Evolutionary conservation across 352 stramenopile species (phyloP).

Genomic region (Nothophytophthora sp.): DNA sequence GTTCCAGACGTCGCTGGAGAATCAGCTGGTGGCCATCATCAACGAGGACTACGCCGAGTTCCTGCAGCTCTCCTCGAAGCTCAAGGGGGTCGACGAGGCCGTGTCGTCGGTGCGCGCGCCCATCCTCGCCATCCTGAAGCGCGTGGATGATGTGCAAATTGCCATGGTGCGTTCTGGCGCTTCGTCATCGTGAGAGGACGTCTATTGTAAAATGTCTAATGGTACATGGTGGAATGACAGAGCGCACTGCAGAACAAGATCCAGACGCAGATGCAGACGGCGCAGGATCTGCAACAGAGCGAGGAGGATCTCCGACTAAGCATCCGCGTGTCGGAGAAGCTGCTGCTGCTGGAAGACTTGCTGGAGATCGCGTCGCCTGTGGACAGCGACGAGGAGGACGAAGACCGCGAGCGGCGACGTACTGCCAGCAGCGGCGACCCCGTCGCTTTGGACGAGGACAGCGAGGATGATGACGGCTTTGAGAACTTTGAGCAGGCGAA

Average conservation of each 20-base stretch:
- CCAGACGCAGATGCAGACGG: constrained; percentile 45
- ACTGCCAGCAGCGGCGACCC: background rate
- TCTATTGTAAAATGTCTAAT: no score
- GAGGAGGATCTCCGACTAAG: constrained; percentile 60
- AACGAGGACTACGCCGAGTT: constrained; percentile 91
- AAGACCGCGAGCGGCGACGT: background rate
- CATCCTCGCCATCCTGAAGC: constrained; percentile 75
- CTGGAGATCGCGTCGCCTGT: constrained; percentile 57
- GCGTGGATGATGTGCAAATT: constrained; percentile 69
- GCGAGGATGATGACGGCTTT: constrained; percentile 66
- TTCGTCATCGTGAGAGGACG: no score
- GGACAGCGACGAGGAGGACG: constrained; percentile 28
- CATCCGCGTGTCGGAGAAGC: constrained; percentile 74
- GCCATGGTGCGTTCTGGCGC: constrained; percentile 62
- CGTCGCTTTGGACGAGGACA: constrained; percentile 23
- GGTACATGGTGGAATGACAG: constrained; percentile 14
- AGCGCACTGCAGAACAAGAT: constrained; percentile 55
- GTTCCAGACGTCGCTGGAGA: constrained; percentile 86
- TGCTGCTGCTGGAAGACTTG: constrained; percentile 75
- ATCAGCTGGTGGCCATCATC: constrained; percentile 90
- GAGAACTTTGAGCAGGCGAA: constrained; percentile 74
- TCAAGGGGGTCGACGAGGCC: constrained; percentile 86
- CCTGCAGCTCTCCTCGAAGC: constrained; percentile 85
- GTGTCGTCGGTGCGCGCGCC: constrained; percentile 77
- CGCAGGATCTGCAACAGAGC: constrained; percentile 43